phyloP scores from a whole-genome alignment of 83 land plant species.

The Picea engelmannii region DNA sequence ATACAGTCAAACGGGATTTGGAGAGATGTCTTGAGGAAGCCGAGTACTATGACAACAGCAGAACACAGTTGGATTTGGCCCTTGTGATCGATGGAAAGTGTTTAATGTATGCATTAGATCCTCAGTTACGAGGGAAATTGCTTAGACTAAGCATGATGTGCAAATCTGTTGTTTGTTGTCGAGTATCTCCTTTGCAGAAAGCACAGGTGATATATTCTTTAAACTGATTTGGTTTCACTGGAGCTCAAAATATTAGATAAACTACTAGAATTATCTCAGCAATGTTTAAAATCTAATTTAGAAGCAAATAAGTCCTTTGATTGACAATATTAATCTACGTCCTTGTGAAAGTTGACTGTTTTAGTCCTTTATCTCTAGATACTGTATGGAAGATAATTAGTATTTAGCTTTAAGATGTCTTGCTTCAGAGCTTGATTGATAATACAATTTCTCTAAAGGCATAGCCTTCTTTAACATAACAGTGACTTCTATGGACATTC shows the following conservation, averaged over 20 bases:
- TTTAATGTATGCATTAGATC: constrained; percentile 96
- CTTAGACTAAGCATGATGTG: constrained; percentile 84
- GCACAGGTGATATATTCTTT: constrained; percentile 71
- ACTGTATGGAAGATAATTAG: background rate
- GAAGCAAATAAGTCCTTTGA: background rate
- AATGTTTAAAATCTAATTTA: background rate
- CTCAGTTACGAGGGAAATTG: constrained; percentile 75
- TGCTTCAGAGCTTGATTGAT: too few relatives aligned
- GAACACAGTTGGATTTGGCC: constrained; percentile 66
- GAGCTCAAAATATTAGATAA: constrained; percentile 3
- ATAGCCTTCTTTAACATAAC: background rate
- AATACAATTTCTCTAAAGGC: too few relatives aligned
- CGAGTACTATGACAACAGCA: constrained; percentile 32
- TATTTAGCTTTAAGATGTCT: too few relatives aligned
- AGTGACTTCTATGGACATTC: background rate
- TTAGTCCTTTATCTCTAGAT: background rate
- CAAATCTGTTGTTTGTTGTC: constrained; percentile 96
- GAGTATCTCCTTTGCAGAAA: constrained; percentile 98
- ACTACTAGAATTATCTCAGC: background rate
- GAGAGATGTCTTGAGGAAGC: constrained; percentile 67
- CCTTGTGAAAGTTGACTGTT: background rate
- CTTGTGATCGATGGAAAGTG: constrained; percentile 98
- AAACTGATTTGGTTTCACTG: background rate
- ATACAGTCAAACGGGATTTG: constrained; percentile 62
- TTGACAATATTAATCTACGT: background rate